Conservation (phyloP, 2,329 filamentous ascomycete genomes). For the Cercospora beticola region DNA sequence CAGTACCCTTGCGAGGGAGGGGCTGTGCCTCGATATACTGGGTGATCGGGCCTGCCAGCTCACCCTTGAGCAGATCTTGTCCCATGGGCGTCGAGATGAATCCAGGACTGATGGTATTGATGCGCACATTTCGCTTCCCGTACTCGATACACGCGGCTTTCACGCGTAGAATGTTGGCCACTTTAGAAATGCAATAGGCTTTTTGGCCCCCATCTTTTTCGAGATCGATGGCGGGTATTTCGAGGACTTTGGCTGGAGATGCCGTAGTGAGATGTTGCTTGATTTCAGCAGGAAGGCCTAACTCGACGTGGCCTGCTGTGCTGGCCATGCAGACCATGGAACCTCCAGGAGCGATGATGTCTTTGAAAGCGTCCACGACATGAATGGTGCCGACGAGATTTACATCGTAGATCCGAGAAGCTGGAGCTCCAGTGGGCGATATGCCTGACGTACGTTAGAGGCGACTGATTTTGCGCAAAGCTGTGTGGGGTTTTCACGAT, state of each 20-base stretch:
- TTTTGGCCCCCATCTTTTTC: not conserved
- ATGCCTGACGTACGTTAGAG: not conserved
- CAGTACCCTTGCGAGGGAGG: conserved; percentile 49
- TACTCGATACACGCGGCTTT: not conserved
- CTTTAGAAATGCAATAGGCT: conserved; percentile 15
- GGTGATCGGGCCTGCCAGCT: conserved; percentile 31
- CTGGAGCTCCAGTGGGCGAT: not conserved
- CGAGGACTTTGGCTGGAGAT: not conserved
- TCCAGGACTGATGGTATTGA: conserved; percentile 14
- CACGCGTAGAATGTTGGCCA: conserved; percentile 10
- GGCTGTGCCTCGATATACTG: conserved; percentile 46
- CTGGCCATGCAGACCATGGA: conserved; percentile 7
- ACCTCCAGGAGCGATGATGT: not conserved
- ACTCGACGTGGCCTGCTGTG: not conserved
- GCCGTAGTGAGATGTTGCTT: not conserved
- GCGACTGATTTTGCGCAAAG: not conserved
- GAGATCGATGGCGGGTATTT: not conserved
- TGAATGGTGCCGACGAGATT: conserved; percentile 10
- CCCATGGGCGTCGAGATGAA: conserved; percentile 12
- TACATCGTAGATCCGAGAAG: conserved; percentile 1
- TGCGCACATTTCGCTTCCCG: conserved; percentile 4
- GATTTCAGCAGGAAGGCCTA: not conserved
- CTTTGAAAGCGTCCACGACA: conserved; percentile 15
- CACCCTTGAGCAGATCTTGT: not conserved
- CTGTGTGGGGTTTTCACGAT: not conserved